Percentiles rank a stretch among this genome's conserved stretches.
These are phyloP conservation scores for Ascobolus immersus DNA, from an alignment of 495 filamentous ascomycete species.

Conservation along the genomic window DNA sequence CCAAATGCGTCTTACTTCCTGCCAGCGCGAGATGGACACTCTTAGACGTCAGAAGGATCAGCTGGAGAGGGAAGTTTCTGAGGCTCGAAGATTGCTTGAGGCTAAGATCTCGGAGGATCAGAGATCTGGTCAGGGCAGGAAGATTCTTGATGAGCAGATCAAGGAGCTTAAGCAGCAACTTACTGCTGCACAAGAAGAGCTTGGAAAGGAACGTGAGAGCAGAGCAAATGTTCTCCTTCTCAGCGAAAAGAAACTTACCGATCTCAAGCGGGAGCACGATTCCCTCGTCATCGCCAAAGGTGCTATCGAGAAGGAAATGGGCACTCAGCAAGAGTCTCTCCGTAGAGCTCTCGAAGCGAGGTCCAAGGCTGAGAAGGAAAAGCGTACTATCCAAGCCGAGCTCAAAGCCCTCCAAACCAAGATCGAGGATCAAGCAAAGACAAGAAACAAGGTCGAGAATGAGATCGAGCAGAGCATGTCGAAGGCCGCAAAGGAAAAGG, in stretches of 20 bases:
- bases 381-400: conserved; percentile 69
- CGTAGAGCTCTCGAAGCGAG: conserved; percentile 67
- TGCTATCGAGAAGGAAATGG: conserved; percentile 93
- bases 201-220: conserved; percentile 84
- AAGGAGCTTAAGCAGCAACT: conserved; percentile 65
- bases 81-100: conserved; percentile 65
- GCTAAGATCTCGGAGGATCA: conserved; percentile 73
- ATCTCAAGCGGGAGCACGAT: conserved; percentile 61
- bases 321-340: conserved; percentile 83
- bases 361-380: conserved; percentile 51
- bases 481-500: conserved; percentile 54
- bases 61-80: conserved; percentile 65
- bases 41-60: conserved; percentile 61
- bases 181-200: conserved; percentile 59
- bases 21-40: conserved; percentile 67
- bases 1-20: conserved; percentile 48
- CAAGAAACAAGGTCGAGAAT: conserved; percentile 55
- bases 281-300: conserved; percentile 87
- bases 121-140: conserved; percentile 60
- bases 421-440: conserved; percentile 60
- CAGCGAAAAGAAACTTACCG: conserved; percentile 60
- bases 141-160: conserved; percentile 67
- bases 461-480: conserved; percentile 56
- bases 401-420: conserved; percentile 57
- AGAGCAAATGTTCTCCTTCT: conserved; percentile 84